phyloP scores from a whole-genome alignment of 495 filamentous ascomycete genomes.

The Cenococcum geophilum region DNA sequence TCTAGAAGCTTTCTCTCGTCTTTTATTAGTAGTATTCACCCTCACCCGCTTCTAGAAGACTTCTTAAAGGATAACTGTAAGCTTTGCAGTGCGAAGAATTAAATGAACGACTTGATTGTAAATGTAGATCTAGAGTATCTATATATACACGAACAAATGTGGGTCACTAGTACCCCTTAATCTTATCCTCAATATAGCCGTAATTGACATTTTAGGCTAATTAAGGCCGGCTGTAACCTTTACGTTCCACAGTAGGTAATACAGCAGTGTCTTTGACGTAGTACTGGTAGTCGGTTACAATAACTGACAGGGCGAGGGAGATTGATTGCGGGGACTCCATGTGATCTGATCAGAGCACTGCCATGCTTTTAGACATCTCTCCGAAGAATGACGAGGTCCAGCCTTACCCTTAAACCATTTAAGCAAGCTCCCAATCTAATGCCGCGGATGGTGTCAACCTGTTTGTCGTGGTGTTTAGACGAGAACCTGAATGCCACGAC shows the following conservation, averaged over 20 bases:
- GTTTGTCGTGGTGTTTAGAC: neutral
- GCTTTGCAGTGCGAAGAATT: too few species aligned
- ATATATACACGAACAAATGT: too few species aligned
- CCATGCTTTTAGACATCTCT: neutral
- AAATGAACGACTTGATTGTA: too few species aligned
- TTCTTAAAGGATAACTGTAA: constrained; percentile 3
- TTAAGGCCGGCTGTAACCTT: too few species aligned
- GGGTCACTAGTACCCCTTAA: too few species aligned
- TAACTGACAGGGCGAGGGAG: neutral
- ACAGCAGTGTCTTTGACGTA: too few species aligned
- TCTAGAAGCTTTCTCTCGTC: neutral
- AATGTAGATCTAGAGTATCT: too few species aligned
- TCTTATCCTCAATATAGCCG: too few species aligned
- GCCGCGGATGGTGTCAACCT: neutral
- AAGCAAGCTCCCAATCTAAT: neutral
- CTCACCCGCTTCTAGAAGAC: neutral
- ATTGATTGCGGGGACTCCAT: constrained; percentile 5
- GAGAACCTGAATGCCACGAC: neutral
- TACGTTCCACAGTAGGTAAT: too few species aligned
- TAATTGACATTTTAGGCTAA: too few species aligned
- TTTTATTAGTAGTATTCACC: neutral
- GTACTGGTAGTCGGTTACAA: too few species aligned
- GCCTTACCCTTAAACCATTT: neutral
- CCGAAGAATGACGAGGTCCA: neutral
- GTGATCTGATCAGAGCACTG: neutral